Evolutionary conservation across 495 filamentous ascomycete genomes (phyloP).

Genomic region (Lepraria neglecta): DNA sequence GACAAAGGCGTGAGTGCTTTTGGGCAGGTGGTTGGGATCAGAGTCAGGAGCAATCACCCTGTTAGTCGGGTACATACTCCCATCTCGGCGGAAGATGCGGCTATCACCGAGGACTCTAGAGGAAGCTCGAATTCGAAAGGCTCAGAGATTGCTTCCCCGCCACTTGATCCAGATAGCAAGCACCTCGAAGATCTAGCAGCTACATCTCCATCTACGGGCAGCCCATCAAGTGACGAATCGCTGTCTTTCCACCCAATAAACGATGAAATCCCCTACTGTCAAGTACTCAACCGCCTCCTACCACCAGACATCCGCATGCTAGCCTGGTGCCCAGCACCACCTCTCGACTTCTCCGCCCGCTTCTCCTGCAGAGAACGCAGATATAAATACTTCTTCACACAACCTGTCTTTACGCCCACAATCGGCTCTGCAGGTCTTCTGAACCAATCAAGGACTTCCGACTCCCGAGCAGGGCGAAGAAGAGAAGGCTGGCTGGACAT

Average conservation of each 20-base stretch:
- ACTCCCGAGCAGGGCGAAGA: slow-evolving; percentile 16
- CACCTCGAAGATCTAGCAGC: not conserved
- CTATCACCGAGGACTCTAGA: not conserved
- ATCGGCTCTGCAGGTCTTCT: slow-evolving; percentile 35
- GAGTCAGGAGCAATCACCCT: slow-evolving; percentile 72
- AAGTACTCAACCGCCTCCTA: slow-evolving; percentile 75
- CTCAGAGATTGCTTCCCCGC: slow-evolving; percentile 20
- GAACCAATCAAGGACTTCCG: not conserved
- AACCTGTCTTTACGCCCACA: slow-evolving; percentile 72
- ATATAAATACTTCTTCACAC: slow-evolving; percentile 96
- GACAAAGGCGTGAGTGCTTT: slow-evolving; percentile 93
- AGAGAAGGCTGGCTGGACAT: slow-evolving; percentile 68
- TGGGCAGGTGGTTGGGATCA: slow-evolving; percentile 82
- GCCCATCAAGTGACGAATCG: slow-evolving; percentile 25
- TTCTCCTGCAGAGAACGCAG: slow-evolving; percentile 84
- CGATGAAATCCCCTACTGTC: slow-evolving; percentile 78
- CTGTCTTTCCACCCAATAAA: slow-evolving; percentile 62
- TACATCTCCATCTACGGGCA: slow-evolving; percentile 1
- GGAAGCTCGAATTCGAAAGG: not conserved
- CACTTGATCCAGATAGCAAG: not conserved
- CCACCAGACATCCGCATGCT: slow-evolving; percentile 83
- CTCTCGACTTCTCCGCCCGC: slow-evolving; percentile 77
- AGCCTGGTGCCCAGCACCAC: slow-evolving; percentile 85
- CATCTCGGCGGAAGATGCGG: not conserved
- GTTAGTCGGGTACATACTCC: slow-evolving; percentile 22